Evolutionary conservation across 108 stramenopile species (phyloP).

Genomic region (Epipyxis sp.): DNA sequence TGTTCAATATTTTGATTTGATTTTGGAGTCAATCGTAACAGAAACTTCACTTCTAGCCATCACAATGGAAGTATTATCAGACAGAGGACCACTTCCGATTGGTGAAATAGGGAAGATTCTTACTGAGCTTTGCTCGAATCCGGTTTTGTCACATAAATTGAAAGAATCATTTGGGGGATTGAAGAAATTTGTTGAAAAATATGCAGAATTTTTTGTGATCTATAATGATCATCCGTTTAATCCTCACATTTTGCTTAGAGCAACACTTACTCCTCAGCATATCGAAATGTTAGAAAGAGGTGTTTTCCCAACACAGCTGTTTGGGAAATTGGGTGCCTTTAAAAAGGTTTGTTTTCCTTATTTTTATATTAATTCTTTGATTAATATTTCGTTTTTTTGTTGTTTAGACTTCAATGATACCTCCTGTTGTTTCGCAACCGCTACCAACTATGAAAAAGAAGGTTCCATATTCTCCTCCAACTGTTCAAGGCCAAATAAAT

Average conservation of each 20-base stretch:
- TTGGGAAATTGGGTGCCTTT: no score
- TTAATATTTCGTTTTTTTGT: no score
- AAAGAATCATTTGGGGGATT: conserved; percentile 59
- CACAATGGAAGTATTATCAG: conserved; percentile 39
- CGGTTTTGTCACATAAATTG: conserved; percentile 43
- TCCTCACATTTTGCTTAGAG: conserved; percentile 60
- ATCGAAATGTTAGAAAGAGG: no score
- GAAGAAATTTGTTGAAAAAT: conserved; percentile 60
- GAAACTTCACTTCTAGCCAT: conserved; percentile 45
- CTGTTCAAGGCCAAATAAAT: no score
- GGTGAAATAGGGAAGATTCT: conserved; percentile 60
- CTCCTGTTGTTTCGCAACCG: no score
- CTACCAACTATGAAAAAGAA: no score
- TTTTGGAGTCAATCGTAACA: conserved; percentile 53
- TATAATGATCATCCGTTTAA: conserved; percentile 59
- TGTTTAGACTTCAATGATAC: no score
- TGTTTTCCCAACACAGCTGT: no score
- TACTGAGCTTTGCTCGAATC: conserved; percentile 49
- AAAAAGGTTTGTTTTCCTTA: no score
- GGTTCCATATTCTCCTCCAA: no score
- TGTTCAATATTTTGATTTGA: conserved; percentile 50
- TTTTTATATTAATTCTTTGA: no score
- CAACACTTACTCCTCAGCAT: no score
- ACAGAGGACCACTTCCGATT: conserved; percentile 56
- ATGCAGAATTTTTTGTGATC: conserved; percentile 50